Conservation (phyloP, 2,329 filamentous ascomycete genomes). For the Chaetomium olivaceum region DNA sequence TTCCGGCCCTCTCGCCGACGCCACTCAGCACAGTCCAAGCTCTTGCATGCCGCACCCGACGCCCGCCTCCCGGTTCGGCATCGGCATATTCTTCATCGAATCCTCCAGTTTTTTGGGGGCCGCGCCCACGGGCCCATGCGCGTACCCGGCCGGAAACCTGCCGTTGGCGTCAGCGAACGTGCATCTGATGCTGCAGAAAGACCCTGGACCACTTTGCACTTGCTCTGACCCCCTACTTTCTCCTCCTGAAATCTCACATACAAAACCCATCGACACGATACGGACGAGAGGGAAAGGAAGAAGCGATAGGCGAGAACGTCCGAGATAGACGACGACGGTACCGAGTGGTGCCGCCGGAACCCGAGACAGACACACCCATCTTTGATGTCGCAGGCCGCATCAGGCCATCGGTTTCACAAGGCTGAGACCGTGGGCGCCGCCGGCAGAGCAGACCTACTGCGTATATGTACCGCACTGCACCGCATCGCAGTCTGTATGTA, state of each 20-base stretch:
- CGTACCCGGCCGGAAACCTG: conserved; percentile 17
- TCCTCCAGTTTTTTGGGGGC: not conserved
- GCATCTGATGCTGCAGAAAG: conserved; percentile 13
- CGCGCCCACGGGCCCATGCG: not conserved
- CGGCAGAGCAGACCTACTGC: conserved; percentile 8
- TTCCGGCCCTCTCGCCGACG: conserved; percentile 11
- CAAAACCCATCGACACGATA: not conserved
- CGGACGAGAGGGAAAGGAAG: not conserved
- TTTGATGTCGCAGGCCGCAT: conserved; percentile 2
- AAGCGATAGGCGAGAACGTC: not conserved
- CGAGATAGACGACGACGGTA: not conserved
- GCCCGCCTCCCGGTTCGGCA: conserved; percentile 10
- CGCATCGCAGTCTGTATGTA: not conserved
- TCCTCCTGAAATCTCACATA: not conserved
- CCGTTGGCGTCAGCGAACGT: conserved; percentile 17
- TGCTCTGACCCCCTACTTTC: conserved; percentile 13
- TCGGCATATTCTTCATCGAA: conserved; percentile 18
- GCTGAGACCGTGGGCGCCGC: conserved; percentile 4
- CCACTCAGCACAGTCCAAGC: conserved; percentile 1
- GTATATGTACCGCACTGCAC: not conserved
- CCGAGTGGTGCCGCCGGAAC: conserved; percentile 9
- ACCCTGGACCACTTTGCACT: not conserved
- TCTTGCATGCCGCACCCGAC: conserved; percentile 15
- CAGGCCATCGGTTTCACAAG: conserved; percentile 3
- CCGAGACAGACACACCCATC: conserved; percentile 4